These are phyloP conservation scores for Hypoxylon sp. DNA, from an alignment of 2,329 filamentous ascomycete species.

Conservation along the genomic window DNA sequence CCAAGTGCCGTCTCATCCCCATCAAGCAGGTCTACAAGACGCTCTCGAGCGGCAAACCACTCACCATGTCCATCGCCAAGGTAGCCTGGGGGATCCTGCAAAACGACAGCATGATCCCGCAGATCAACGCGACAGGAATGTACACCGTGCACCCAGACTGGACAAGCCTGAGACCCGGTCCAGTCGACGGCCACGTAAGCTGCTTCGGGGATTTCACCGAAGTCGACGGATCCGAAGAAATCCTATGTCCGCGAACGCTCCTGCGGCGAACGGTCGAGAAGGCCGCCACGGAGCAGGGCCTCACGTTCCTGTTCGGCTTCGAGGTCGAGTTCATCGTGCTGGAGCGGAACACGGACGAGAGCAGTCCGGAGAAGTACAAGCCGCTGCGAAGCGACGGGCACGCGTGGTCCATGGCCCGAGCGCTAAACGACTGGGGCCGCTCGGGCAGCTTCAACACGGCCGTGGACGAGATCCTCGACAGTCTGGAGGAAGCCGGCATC, in stretches of 20 bases:
- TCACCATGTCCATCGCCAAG: slow-evolving; percentile 67
- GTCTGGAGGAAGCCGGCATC: slow-evolving; percentile 69
- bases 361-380: slow-evolving; percentile 45
- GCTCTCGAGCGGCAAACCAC: slow-evolving; percentile 55
- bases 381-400: slow-evolving; percentile 68
- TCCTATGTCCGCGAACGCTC: slow-evolving; percentile 71
- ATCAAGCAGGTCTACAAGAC: slow-evolving; percentile 62
- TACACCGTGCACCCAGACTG: slow-evolving; percentile 74
- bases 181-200: slow-evolving; percentile 67
- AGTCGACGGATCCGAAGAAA: slow-evolving; percentile 58
- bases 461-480: slow-evolving; percentile 70
- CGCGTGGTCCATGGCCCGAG: slow-evolving; percentile 73
- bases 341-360: slow-evolving; percentile 51
- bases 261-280: slow-evolving; percentile 63
- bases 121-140: slow-evolving; percentile 67
- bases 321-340: slow-evolving; percentile 84
- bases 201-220: slow-evolving; percentile 73
- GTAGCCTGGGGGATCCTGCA: slow-evolving; percentile 73
- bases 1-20: slow-evolving; percentile 73
- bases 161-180: slow-evolving; percentile 66
- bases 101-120: slow-evolving; percentile 66
- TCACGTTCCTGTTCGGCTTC: slow-evolving; percentile 75
- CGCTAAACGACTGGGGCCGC: slow-evolving; percentile 64
- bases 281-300: slow-evolving; percentile 59
- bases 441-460: slow-evolving; percentile 58